Evolutionary conservation across 176 grass and related monocot species (phyloP), one percentile per base, ranked within the genome.

Genomic region (Oryza nivara): DNA sequence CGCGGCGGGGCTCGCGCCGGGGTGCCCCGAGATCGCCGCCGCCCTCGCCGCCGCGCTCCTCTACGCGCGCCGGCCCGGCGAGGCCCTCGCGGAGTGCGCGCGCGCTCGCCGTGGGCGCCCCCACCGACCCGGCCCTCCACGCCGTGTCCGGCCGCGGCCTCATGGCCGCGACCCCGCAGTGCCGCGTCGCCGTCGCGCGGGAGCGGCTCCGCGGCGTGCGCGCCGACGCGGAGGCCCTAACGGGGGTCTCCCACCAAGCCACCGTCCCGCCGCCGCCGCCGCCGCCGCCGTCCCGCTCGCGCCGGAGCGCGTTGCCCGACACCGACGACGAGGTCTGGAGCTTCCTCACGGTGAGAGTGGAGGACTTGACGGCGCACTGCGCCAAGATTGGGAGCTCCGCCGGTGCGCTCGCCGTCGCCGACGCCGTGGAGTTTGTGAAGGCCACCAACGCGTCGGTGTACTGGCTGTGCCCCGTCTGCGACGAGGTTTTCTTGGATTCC

Each of bases 381-480:
- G 11, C 22, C 47, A 28, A 13, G 11, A 35, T 45, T 45, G 43
- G 43, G 43, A 11, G 43, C 9, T 45, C 25, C 3, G 64, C 20
- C 13, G 13, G 66, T 67, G 67, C 16, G 30, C 66, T 23, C 3
- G 32, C n/a, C 19, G 46, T 81, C 47, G 41, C 51, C n/a, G 17
- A 11, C 49, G 80, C 80, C 0, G 80, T 72, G 35, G 80, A 61
- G 68, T 72, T 82, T 3, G 80, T n/a, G n/a, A 82, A 58, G 67
- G 67, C 67, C 34, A 60, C 67, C 0, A 15, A 51, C 2, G 67
- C 67, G 32, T 71, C 34, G 67, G 67, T 30, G 30, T 81, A 58
- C 79, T 81, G 79, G 67, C 79, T 81, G 79, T 81, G 79, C 67
- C 79, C 79, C 6, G 79, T 81, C 3, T 65, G 76, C 76, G 76